A percentile compares a stretch with the other conserved stretches of the same genome.
Evolutionary conservation across 129 eudicot species (phyloP).

Genomic region (Solidago caesia): DNA sequence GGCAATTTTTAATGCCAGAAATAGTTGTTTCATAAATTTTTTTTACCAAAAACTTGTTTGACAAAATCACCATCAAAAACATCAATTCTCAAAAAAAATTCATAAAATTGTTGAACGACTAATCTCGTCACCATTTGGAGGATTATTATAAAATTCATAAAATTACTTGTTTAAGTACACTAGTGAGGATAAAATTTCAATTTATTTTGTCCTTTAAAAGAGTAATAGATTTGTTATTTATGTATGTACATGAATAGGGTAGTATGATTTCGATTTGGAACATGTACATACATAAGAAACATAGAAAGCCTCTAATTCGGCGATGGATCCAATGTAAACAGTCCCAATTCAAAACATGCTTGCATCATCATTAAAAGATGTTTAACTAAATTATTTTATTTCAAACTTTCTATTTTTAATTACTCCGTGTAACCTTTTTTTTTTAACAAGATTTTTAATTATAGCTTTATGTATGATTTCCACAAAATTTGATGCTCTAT

Average conservation of each 20-base stretch:
- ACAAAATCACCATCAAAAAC: too few relatives aligned
- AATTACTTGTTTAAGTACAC: too few relatives aligned
- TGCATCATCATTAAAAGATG: conserved; percentile 23
- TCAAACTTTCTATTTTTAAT: conserved; percentile 22
- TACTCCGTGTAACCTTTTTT: not conserved
- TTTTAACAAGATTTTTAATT: conserved; percentile 17
- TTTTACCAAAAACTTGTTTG: too few relatives aligned
- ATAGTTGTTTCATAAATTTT: too few relatives aligned
- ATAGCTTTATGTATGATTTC: conserved; percentile 20
- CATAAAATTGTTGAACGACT: too few relatives aligned
- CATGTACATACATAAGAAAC: conserved; percentile 30
- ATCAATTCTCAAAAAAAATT: too few relatives aligned
- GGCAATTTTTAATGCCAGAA: too few relatives aligned
- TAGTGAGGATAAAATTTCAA: too few relatives aligned
- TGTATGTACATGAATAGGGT: conserved; percentile 3
- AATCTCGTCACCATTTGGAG: too few relatives aligned
- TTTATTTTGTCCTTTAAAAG: too few relatives aligned
- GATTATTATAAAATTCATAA: too few relatives aligned
- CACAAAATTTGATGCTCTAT: conserved; percentile 17
- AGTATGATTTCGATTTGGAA: conserved; percentile 6
- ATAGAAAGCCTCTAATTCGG: conserved; percentile 38
- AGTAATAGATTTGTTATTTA: not conserved
- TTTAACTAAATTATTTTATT: not conserved
- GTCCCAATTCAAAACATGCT: conserved; percentile 29
- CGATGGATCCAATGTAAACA: conserved; percentile 58